Percentiles rank a stretch among this genome's conserved stretches.
Evolutionary conservation across 129 eudicot species (phyloP).

Genomic region (Artemisia argyi): DNA sequence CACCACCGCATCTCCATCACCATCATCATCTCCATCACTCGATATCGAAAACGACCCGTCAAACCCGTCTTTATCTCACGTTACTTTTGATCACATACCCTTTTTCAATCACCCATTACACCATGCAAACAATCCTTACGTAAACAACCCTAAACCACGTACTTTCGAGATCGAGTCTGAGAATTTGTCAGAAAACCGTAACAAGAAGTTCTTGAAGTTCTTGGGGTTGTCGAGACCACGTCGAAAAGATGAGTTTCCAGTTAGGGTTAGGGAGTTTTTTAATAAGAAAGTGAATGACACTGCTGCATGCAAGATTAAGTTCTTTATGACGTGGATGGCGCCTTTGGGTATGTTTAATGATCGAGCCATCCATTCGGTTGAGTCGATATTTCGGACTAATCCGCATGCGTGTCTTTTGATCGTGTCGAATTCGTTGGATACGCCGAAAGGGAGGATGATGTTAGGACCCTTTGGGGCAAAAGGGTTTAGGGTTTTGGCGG

Average conservation of each 20-base stretch:
- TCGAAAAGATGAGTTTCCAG: constrained; percentile 40
- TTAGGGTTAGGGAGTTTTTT: constrained; percentile 37
- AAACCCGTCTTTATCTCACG: too few relatives aligned
- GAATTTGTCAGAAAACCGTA: constrained; percentile 3
- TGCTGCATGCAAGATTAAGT: constrained; percentile 53
- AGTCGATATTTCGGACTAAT: constrained; percentile 71
- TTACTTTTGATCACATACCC: background rate
- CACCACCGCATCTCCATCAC: too few relatives aligned
- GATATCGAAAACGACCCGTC: too few relatives aligned
- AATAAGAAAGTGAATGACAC: constrained; percentile 22
- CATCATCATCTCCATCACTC: too few relatives aligned
- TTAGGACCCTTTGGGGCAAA: constrained; percentile 56
- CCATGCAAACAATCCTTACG: too few relatives aligned
- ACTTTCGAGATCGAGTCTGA: constrained; percentile 37
- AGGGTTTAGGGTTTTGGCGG: constrained; percentile 58
- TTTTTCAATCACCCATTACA: background rate
- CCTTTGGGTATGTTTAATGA: constrained; percentile 60
- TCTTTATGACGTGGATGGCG: constrained; percentile 98
- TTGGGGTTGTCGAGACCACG: constrained; percentile 14
- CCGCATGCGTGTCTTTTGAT: constrained; percentile 78
- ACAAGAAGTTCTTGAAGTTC: constrained; percentile 31
- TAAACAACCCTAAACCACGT: constrained; percentile 32
- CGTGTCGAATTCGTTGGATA: constrained; percentile 70
- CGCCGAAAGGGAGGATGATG: constrained; percentile 48
- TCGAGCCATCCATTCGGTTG: constrained; percentile 53